Evolutionary conservation across 2,329 filamentous ascomycete genomes (phyloP).

Genomic region (Fusarium oligoseptatum): DNA sequence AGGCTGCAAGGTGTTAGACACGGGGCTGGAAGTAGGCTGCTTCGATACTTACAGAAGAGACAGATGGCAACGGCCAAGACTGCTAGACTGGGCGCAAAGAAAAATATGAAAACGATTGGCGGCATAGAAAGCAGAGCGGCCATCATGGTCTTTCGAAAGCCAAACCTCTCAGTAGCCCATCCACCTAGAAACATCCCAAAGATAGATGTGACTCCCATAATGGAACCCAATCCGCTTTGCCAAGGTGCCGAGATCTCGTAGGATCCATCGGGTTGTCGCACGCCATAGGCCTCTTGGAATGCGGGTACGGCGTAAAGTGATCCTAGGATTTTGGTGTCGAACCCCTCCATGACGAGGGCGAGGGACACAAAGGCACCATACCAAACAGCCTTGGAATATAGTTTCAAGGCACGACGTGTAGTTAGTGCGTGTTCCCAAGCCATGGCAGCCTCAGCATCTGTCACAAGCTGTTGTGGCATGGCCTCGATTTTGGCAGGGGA

Average conservation of each 20-base stretch:
- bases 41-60: conserved; percentile 4
- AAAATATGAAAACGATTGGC: conserved; percentile 6
- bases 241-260: conserved; percentile 17
- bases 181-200: not conserved
- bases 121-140: conserved; percentile 1
- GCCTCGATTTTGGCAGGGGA: not conserved
- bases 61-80: conserved; percentile 3
- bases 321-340: conserved; percentile 17
- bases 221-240: not conserved
- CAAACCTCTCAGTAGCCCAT: conserved; percentile 1
- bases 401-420: not conserved
- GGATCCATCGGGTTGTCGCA: not conserved
- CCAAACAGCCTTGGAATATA: not conserved
- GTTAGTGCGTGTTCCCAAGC: not conserved
- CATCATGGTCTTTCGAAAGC: conserved; percentile 5
- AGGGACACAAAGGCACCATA: conserved; percentile 4
- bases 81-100: conserved; percentile 1
- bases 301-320: conserved; percentile 11
- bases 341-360: conserved; percentile 17
- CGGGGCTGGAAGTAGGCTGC: not conserved
- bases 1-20: conserved; percentile 1
- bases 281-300: conserved; percentile 6
- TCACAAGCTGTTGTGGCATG: not conserved
- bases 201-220: not conserved
- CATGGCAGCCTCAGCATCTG: not conserved